A percentile compares a stretch with the other conserved stretches of the same genome.
Conservation (phyloP, 768 basidiomycete genomes). For the Phlegmacium glaucopus region DNA sequence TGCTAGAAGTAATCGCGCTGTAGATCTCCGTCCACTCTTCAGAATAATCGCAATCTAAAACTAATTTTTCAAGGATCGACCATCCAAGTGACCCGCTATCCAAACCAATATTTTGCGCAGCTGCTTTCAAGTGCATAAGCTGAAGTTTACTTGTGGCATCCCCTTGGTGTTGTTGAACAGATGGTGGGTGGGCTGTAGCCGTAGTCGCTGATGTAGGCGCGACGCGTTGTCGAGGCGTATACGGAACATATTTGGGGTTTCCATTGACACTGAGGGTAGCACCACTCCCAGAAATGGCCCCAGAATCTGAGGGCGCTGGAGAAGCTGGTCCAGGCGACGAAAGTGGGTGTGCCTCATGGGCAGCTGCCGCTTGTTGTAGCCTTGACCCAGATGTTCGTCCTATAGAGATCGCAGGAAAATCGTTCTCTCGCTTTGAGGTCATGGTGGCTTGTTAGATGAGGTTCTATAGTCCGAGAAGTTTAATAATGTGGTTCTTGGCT, state of each 20-base stretch:
- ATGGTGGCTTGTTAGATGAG: no score
- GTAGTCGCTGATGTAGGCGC: conserved; percentile 42
- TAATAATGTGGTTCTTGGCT: not conserved
- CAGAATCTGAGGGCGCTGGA: conserved; percentile 24
- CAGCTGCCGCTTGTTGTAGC: conserved; percentile 36
- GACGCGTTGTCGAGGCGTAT: conserved; percentile 69
- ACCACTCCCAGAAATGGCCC: conserved; percentile 3
- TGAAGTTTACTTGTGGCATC: conserved; percentile 69
- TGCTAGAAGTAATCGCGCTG: conserved; percentile 58
- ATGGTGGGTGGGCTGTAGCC: conserved; percentile 44
- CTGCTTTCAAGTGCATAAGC: conserved; percentile 69
- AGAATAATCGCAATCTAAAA: conserved; percentile 41
- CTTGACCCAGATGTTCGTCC: conserved; percentile 44
- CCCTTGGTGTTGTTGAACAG: conserved; percentile 45
- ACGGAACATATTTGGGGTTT: conserved; percentile 62
- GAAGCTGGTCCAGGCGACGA: conserved; percentile 40
- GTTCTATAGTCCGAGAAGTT: not conserved
- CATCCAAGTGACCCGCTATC: conserved; percentile 66
- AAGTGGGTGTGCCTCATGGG: conserved; percentile 68
- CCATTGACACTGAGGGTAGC: conserved; percentile 15
- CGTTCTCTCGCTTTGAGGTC: conserved; percentile 29
- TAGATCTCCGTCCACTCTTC: conserved; percentile 74
- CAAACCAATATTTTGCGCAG: conserved; percentile 65
- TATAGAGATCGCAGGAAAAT: conserved; percentile 54
- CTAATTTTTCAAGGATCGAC: conserved; percentile 73